These are phyloP conservation scores for Pezicula rhizophila DNA, from an alignment of 2,329 filamentous ascomycete genomes.

Conservation along the genomic window DNA sequence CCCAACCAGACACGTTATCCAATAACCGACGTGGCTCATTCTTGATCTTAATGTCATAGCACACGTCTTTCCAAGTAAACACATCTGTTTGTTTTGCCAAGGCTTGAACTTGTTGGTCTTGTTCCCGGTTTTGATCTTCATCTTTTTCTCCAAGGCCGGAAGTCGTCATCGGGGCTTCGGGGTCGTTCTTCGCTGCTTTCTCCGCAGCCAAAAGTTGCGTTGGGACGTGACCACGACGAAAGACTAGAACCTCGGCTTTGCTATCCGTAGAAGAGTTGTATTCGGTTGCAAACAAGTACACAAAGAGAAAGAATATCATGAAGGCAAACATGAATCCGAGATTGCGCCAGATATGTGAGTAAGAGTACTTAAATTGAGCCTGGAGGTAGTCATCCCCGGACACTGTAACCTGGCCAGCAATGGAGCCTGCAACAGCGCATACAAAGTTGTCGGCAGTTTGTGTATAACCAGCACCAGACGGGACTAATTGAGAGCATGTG, in stretches of 20 bases:
- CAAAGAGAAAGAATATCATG: conserved; percentile 53
- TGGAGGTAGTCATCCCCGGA: conserved; percentile 53
- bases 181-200: conserved; percentile 21
- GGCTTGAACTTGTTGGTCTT: conserved; percentile 19
- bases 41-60: conserved; percentile 73
- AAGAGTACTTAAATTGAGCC: conserved; percentile 50
- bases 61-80: conserved; percentile 37
- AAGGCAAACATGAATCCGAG: conserved; percentile 65
- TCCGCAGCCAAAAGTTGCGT: conserved; percentile 33
- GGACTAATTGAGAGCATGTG: conserved; percentile 44
- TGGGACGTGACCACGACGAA: conserved; percentile 52
- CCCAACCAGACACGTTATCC: conserved; percentile 66
- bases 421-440: conserved; percentile 54
- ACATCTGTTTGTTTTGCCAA: conserved; percentile 24
- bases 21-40: conserved; percentile 57
- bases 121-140: conserved; percentile 10
- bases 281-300: conserved; percentile 61
- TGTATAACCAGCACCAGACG: conserved; percentile 31
- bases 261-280: conserved; percentile 60
- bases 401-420: conserved; percentile 45
- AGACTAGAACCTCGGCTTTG: conserved; percentile 71
- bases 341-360: conserved; percentile 40
- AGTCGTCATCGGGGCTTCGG: conserved; percentile 12
- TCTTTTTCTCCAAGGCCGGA: conserved; percentile 9
- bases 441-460: conserved; percentile 36